phyloP scores from a whole-genome alignment of 2,329 filamentous ascomycete genomes.

The Dactylellina sp. region DNA sequence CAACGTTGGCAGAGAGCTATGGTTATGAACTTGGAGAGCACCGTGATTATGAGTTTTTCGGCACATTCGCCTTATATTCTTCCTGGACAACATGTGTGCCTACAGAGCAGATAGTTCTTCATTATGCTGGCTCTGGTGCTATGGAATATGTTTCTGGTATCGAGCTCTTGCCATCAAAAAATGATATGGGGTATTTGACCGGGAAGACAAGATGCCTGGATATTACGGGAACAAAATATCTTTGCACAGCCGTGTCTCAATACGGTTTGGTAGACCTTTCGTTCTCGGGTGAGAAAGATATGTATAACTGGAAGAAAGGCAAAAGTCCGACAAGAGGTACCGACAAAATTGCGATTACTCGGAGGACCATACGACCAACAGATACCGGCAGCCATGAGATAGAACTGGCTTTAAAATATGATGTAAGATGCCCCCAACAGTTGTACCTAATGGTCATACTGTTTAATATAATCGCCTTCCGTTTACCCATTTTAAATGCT shows the following conservation, averaged over 20 bases:
- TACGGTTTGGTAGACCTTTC: slow-evolving; percentile 20
- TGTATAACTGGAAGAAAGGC: not conserved
- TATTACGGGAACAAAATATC: not conserved
- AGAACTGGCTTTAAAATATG: not conserved
- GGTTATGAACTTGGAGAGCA: not conserved
- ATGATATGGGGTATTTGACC: slow-evolving; percentile 20
- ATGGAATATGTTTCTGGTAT: slow-evolving; percentile 17
- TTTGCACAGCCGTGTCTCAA: slow-evolving; percentile 6
- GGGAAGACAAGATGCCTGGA: not conserved
- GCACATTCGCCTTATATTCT: slow-evolving; percentile 6
- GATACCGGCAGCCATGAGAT: not conserved
- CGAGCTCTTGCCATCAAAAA: not conserved
- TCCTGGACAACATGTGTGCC: not conserved
- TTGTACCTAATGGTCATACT: too few relatives aligned
- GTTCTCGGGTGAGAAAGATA: slow-evolving; percentile 1
- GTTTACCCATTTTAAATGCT: not conserved
- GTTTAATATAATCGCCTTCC: not conserved
- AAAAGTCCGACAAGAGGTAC: not conserved
- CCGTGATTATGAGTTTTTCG: slow-evolving; percentile 3
- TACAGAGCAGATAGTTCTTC: slow-evolving; percentile 1
- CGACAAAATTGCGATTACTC: slow-evolving; percentile 18
- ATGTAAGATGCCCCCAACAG: too few relatives aligned
- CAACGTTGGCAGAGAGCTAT: not conserved
- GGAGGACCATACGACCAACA: not conserved
- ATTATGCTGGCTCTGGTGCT: slow-evolving; percentile 11